A percentile compares a stretch with the other conserved stretches of the same genome.
phyloP scores from a whole-genome alignment of 331 rosid species.

The Prunus yedoensis region DNA sequence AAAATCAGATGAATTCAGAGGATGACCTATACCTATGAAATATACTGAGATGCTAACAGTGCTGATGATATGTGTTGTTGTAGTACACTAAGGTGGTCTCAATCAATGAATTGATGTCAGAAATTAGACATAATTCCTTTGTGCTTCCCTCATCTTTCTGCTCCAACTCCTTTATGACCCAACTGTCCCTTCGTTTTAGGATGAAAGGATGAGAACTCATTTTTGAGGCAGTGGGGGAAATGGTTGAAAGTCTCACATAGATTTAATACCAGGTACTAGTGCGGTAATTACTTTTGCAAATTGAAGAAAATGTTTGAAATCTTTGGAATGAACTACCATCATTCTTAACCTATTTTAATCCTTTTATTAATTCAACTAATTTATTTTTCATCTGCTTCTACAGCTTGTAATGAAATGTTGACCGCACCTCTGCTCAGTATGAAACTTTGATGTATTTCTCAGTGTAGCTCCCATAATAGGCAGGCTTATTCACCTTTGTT shows the following conservation, averaged over 20 bases:
- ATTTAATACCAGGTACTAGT: not conserved
- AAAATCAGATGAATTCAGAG: not conserved
- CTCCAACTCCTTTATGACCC: not conserved
- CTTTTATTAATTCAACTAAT: not conserved
- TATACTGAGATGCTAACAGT: no score
- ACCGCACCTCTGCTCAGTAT: not conserved
- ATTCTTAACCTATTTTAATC: not conserved
- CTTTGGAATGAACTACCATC: not conserved
- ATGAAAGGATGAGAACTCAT: not conserved
- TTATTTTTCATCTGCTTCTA: not conserved
- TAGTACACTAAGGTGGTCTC: not conserved
- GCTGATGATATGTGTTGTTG: not conserved
- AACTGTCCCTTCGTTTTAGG: not conserved
- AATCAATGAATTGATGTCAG: not conserved
- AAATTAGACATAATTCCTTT: not conserved
- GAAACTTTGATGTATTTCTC: not conserved
- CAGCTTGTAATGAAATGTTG: not conserved
- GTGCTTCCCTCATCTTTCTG: not conserved
- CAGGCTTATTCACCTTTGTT: not conserved
- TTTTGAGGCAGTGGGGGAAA: not conserved
- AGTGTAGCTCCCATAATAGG: not conserved
- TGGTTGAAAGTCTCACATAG: not conserved
- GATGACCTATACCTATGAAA: not conserved
- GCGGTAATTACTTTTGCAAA: no score
- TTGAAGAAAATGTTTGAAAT: not conserved